These are phyloP conservation scores for Plasmodium vinckei DNA, from an alignment of 169 alveolate species.

Conservation along the genomic window DNA sequence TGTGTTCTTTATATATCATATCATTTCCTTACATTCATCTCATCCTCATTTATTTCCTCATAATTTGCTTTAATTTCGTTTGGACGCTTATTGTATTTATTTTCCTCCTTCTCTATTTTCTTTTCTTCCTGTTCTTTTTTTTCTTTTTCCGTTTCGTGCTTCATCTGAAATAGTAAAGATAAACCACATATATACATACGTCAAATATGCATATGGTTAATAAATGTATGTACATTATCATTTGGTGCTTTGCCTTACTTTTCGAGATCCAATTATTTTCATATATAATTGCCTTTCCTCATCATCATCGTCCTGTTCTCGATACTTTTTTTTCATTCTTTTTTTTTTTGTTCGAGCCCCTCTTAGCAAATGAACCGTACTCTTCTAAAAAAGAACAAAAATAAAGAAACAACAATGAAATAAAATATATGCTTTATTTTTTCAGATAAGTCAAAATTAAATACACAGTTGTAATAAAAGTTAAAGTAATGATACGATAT, in stretches of 20 bases:
- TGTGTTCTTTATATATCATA: neutral
- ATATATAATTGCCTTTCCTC: constrained; percentile 55
- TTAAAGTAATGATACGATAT: no score
- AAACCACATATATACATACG: neutral
- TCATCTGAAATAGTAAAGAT: constrained; percentile 40
- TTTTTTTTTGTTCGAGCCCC: constrained; percentile 67
- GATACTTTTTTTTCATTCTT: constrained; percentile 60
- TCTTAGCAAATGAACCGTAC: constrained; percentile 46
- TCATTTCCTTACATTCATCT: constrained; percentile 38
- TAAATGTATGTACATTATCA: neutral
- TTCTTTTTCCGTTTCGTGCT: constrained; percentile 40
- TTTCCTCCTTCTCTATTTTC: constrained; percentile 3
- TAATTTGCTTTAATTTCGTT: constrained; percentile 30
- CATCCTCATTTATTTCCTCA: constrained; percentile 64
- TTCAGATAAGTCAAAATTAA: neutral
- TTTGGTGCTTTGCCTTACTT: constrained; percentile 4
- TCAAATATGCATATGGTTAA: neutral
- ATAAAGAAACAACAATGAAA: neutral
- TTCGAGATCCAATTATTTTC: constrained; percentile 61
- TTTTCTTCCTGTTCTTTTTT: constrained; percentile 24
- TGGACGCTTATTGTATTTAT: constrained; percentile 17
- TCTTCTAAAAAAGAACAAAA: neutral
- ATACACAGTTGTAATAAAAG: neutral
- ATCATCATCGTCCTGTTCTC: constrained; percentile 55
- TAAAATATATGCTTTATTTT: neutral